A percentile compares a stretch with the other conserved stretches of the same genome.
phyloP scores from a whole-genome alignment of 495 filamentous ascomycete genomes.

The Acidomyces sp. region DNA sequence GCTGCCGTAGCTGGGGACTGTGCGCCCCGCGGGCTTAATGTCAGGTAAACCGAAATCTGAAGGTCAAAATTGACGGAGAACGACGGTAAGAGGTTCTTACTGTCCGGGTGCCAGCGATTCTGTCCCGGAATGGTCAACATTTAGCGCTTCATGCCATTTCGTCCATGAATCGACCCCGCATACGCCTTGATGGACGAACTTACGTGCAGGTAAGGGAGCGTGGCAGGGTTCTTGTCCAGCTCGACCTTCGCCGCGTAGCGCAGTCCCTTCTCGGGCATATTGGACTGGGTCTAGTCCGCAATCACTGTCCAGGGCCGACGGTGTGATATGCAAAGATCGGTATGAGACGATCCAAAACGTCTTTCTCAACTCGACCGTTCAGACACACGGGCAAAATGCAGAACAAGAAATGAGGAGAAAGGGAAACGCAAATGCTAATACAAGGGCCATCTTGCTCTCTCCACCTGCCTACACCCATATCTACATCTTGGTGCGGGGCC shows the following conservation, averaged over 20 bases:
- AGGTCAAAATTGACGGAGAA: not conserved
- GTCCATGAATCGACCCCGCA: not conserved
- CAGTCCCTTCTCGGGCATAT: conserved; percentile 36
- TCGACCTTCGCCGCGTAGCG: conserved; percentile 66
- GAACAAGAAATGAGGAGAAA: too few relatives aligned
- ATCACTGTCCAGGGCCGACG: too few relatives aligned
- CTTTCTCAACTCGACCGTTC: too few relatives aligned
- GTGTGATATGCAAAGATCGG: too few relatives aligned
- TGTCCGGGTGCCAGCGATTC: conserved; percentile 94
- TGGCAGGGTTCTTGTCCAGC: conserved; percentile 59
- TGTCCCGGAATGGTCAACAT: conserved; percentile 25
- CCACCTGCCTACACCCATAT: too few relatives aligned
- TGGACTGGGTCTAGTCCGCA: too few relatives aligned
- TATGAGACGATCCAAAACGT: too few relatives aligned
- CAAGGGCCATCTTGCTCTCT: too few relatives aligned
- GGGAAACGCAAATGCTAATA: too few relatives aligned
- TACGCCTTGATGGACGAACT: conserved; percentile 22
- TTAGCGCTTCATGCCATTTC: not conserved
- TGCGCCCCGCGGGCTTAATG: not conserved
- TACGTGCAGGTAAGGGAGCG: conserved; percentile 68
- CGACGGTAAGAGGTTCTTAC: conserved; percentile 31
- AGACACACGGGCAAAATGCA: too few relatives aligned
- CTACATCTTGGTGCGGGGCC: too few relatives aligned
- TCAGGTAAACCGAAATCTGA: not conserved
- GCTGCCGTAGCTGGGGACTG: conserved; percentile 61